Evolutionary conservation across 1,284 basidiomycete species (phyloP).

Genomic region (Fomitiporia mediterranea): DNA sequence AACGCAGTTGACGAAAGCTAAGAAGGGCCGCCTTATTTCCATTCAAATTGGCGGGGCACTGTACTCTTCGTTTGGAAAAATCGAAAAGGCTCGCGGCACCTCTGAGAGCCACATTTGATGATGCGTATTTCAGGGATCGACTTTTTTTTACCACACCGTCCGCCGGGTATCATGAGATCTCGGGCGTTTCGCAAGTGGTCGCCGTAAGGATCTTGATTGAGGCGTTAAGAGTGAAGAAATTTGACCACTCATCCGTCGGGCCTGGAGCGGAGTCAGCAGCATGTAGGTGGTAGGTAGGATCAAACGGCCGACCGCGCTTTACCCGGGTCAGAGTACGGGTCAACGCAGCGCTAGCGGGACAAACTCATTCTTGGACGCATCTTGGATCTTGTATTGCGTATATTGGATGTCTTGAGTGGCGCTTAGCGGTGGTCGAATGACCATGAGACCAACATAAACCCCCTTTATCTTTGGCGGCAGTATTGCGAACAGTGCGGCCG

Average conservation of each 20-base stretch:
- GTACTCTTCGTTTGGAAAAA: neutral
- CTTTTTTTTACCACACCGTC: neutral
- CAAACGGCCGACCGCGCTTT: neutral
- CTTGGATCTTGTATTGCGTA: neutral
- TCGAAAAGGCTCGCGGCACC: neutral
- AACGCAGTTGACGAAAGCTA: neutral
- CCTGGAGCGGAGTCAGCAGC: neutral
- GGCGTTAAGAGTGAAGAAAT: neutral
- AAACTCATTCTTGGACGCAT: neutral
- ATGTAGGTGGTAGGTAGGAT: neutral
- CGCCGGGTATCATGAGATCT: neutral
- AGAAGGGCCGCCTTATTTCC: neutral
- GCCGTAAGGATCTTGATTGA: neutral
- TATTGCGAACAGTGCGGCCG: neutral
- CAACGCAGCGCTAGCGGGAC: too few relatives aligned
- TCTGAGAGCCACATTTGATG: constrained; percentile 3
- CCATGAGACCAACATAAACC: neutral
- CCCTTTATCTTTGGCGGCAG: neutral
- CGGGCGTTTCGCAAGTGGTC: neutral
- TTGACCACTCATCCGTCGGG: neutral
- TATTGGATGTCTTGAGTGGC: neutral
- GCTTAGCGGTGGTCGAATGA: neutral
- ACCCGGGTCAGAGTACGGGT: neutral
- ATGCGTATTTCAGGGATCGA: constrained; percentile 1
- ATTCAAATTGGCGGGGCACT: neutral